phyloP scores from a whole-genome alignment of 257 asterid genomes.

The Nicotiana tabacum region DNA sequence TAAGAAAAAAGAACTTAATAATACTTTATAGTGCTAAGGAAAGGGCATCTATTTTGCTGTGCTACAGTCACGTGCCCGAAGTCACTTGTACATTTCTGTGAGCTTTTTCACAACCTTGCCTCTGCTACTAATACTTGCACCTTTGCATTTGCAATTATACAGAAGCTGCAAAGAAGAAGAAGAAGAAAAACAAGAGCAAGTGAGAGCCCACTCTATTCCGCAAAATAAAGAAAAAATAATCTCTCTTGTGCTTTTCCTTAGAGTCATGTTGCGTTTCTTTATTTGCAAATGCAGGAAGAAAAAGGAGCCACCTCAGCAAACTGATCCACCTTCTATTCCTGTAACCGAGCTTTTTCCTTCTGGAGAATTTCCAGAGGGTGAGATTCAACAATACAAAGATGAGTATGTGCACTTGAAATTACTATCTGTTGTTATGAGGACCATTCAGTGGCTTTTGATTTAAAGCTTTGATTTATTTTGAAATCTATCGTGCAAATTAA shows the following conservation, averaged over 20 bases:
- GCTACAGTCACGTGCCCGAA: not conserved
- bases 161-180: slow-evolving; percentile 92
- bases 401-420: slow-evolving; percentile 52
- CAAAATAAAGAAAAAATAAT: not conserved
- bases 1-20: not conserved
- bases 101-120: not conserved
- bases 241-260: slow-evolving; percentile 10
- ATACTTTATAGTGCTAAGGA: not conserved
- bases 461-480: not conserved
- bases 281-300: slow-evolving; percentile 60
- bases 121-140: slow-evolving; percentile 12
- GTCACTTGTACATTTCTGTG: not conserved
- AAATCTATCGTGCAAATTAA: not conserved
- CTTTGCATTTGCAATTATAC: slow-evolving; percentile 20
- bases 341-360: slow-evolving; percentile 73
- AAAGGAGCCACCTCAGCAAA: slow-evolving; percentile 67
- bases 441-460: not conserved
- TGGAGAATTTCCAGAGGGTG: slow-evolving; percentile 98
- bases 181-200: slow-evolving; percentile 94
- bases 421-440: not conserved
- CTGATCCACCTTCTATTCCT: slow-evolving; percentile 90
- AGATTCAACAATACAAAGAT: slow-evolving; percentile 89
- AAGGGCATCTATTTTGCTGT: not conserved
- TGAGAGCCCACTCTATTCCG: slow-evolving; percentile 29
- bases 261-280: not conserved